Evolutionary conservation across 257 asterid genomes (phyloP).

Genomic region (Leonotis leonurus): DNA sequence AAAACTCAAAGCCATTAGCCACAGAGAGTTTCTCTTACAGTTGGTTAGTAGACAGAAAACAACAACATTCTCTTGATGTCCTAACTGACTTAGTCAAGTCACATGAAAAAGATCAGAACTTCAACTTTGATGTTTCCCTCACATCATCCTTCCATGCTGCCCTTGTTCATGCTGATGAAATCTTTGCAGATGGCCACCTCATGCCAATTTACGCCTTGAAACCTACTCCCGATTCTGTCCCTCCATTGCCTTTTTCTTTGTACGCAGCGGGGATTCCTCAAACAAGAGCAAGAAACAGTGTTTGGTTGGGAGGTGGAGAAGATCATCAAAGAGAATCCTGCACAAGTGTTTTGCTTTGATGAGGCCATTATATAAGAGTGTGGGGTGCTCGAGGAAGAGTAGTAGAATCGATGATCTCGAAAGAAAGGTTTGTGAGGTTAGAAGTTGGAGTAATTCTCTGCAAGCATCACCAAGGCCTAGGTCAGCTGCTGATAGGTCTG

Average conservation of each 20-base stretch:
- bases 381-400: conserved; percentile 29
- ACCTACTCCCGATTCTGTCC: conserved; percentile 15
- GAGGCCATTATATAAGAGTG: conserved; percentile 23
- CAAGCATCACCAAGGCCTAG: conserved; percentile 29
- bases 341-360: conserved; percentile 29
- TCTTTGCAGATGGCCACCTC: conserved; percentile 52
- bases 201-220: conserved; percentile 31
- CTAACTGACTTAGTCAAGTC: conserved; percentile 15
- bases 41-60: conserved; percentile 41
- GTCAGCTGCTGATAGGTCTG: conserved; percentile 21
- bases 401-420: conserved; percentile 41
- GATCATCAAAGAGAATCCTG: conserved; percentile 21
- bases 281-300: not conserved
- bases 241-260: conserved; percentile 30
- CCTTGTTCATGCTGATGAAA: conserved; percentile 52
- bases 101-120: conserved; percentile 26
- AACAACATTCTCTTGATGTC: conserved; percentile 20
- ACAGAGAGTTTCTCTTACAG: conserved; percentile 68
- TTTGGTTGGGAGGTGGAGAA: conserved; percentile 26
- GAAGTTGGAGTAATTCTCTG: conserved; percentile 27
- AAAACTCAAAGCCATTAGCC: conserved; percentile 42
- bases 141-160: conserved; percentile 24
- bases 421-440: conserved; percentile 36
- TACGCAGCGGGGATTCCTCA: not conserved
- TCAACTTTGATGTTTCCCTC: conserved; percentile 41